phyloP scores from a whole-genome alignment of 805 yeast species.

The Ogataea trehalophila region DNA sequence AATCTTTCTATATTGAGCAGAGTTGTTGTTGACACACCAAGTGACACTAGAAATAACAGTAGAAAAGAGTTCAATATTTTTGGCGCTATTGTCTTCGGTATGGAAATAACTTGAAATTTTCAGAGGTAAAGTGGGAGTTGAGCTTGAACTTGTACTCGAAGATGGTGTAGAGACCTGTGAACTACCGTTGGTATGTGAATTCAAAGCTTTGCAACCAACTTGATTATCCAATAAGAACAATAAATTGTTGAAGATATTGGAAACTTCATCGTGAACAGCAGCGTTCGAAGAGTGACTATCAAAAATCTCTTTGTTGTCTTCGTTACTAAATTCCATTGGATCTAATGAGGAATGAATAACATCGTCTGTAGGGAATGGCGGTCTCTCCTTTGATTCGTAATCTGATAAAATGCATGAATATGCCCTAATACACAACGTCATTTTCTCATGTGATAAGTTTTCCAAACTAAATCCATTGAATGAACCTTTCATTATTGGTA shows the following conservation, averaged over 20 bases:
- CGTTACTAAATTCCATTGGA: slow-evolving; percentile 30
- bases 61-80: slow-evolving; percentile 59
- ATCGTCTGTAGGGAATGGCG: slow-evolving; percentile 68
- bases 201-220: slow-evolving; percentile 39
- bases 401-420: slow-evolving; percentile 71
- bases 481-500: slow-evolving; percentile 60
- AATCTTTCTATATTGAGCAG: slow-evolving; percentile 55
- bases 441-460: slow-evolving; percentile 59
- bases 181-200: slow-evolving; percentile 4
- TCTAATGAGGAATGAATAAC: slow-evolving; percentile 32
- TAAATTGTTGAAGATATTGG: slow-evolving; percentile 49
- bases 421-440: slow-evolving; percentile 64
- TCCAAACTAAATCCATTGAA: slow-evolving; percentile 60
- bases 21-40: slow-evolving; percentile 47
- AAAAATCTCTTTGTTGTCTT: slow-evolving; percentile 36
- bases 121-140: slow-evolving; percentile 27
- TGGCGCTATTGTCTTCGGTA: slow-evolving; percentile 27
- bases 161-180: too few relatives aligned
- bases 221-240: slow-evolving; percentile 56
- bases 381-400: slow-evolving; percentile 49
- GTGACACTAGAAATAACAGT: slow-evolving; percentile 69
- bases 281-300: slow-evolving; percentile 42
- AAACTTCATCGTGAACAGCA: slow-evolving; percentile 65
- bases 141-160: slow-evolving; percentile 11
- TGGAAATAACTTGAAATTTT: slow-evolving; percentile 36